Evolutionary conservation across 169 alveolate genomes (phyloP).

Genomic region (Perkinsus olseni): DNA sequence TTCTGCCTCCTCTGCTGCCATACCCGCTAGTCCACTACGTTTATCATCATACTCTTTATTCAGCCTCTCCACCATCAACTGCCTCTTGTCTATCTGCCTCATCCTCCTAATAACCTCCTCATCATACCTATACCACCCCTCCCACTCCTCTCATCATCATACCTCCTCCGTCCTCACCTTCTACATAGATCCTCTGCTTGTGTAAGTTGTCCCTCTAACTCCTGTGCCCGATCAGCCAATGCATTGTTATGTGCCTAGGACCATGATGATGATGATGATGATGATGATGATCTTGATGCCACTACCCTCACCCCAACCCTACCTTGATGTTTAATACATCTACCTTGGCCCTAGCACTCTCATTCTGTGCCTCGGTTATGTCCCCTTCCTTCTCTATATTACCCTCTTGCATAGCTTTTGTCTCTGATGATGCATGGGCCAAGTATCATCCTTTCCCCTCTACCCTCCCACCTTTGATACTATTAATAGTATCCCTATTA

Average conservation of each 20-base stretch:
- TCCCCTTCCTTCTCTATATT: conserved; percentile 51
- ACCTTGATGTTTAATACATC: conserved; percentile 65
- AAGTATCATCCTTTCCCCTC: background rate
- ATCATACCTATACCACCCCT: conserved; percentile 46
- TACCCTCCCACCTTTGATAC: background rate
- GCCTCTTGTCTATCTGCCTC: conserved; percentile 58
- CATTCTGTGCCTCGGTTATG: conserved; percentile 61
- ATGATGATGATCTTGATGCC: too few species aligned
- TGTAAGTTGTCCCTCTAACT: conserved; percentile 48
- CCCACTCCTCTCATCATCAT: background rate
- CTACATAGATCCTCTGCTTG: background rate
- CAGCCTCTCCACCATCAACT: conserved; percentile 63
- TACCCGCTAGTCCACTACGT: conserved; percentile 1
- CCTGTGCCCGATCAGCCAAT: conserved; percentile 41
- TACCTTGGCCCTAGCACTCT: conserved; percentile 65
- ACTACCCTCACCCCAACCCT: conserved; percentile 35
- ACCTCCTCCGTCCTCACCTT: background rate
- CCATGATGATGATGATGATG: background rate
- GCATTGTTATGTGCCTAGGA: conserved; percentile 45
- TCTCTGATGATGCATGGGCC: background rate
- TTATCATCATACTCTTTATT: conserved; percentile 57
- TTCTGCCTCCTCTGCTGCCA: conserved; percentile 50
- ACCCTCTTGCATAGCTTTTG: background rate
- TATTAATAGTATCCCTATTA: background rate
- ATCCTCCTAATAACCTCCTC: conserved; percentile 50